Base-by-base conservation (phyloP, 164 flowering plant genomes). In the Warburgia ugandensis region DNA sequence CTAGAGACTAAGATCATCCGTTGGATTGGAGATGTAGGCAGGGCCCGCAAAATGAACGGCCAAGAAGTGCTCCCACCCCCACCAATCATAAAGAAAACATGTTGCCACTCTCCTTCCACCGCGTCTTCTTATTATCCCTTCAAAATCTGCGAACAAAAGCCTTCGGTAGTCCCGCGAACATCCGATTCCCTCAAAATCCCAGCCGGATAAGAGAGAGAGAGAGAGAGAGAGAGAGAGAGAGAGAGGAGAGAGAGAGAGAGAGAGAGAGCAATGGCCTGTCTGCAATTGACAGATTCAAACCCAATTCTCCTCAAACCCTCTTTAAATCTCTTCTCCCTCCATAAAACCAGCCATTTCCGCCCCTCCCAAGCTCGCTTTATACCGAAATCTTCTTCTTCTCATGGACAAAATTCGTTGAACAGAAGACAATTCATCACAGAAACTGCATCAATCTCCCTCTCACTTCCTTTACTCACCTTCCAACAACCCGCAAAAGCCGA, bases 361-460 rank as follows among this genome's bases (percentile, higher is more conserved):
- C n/a, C 49, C 20, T 31, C 70, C 6, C 58, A 37, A 54, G 41
- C 64, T 45, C 64, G 57, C 29, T 28, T 56, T n/a, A 6, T 51
- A 19, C 28, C 65, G 39, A 62, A 20, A 17, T 26, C 52, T 27
- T 5, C 55, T 30, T 48, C 61, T 29, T 21, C 60, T 38, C 6
- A 51, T 46, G 7, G 27, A 1, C 49, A 42, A 2, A 32, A 40
- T 21, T 59, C 55, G 23, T 41, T 55, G 25, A 58, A 27, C 43
- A 68, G 88, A 19, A 60, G 88, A 29, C 66, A 62, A 5, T 58
- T 81, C 41, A 20, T 78, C 0, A 53, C 76, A 25, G 72, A 74
- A 25, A 55, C 82, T 2, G 70, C 79, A 0, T 58, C 77, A 3
- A 8, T 77, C 17, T 61, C 79, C 5, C 33, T 66, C 2, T 53